phyloP scores from a whole-genome alignment of 805 yeast species.

The Millerozyma acaciae region DNA sequence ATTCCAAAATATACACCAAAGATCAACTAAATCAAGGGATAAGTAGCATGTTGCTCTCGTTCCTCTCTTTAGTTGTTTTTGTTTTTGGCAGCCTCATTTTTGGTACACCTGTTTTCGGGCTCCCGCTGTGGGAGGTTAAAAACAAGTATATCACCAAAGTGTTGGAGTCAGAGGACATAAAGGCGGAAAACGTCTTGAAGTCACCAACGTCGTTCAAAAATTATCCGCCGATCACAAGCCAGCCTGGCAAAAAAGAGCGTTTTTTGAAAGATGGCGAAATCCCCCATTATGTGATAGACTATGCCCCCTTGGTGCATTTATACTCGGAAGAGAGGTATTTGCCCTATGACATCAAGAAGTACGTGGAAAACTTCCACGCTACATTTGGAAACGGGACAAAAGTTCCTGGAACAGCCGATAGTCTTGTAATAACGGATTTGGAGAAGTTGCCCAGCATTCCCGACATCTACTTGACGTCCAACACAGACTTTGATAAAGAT shows the following conservation, averaged over 20 bases:
- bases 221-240: conserved; percentile 36
- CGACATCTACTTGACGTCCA: conserved; percentile 57
- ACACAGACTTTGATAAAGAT: conserved; percentile 60
- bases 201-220: conserved; percentile 21
- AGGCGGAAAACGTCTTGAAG: conserved; percentile 22
- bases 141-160: conserved; percentile 21
- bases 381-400: conserved; percentile 47
- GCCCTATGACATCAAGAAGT: conserved; percentile 77
- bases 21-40: too few relatives aligned
- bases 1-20: too few relatives aligned
- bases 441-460: conserved; percentile 24
- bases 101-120: too few relatives aligned
- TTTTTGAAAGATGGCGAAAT: conserved; percentile 50
- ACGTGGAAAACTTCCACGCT: conserved; percentile 61
- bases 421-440: conserved; percentile 31
- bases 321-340: conserved; percentile 85
- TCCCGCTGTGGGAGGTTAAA: conserved; percentile 17
- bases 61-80: too few relatives aligned
- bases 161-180: conserved; percentile 15
- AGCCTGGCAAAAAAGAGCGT: conserved; percentile 29
- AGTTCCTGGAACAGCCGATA: conserved; percentile 27
- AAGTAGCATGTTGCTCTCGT: too few relatives aligned
- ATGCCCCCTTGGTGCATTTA: conserved; percentile 76
- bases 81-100: too few relatives aligned
- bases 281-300: conserved; percentile 60